Conservation (phyloP, 1,139 yeast genomes). For the Martiniozyma asiatica region DNA sequence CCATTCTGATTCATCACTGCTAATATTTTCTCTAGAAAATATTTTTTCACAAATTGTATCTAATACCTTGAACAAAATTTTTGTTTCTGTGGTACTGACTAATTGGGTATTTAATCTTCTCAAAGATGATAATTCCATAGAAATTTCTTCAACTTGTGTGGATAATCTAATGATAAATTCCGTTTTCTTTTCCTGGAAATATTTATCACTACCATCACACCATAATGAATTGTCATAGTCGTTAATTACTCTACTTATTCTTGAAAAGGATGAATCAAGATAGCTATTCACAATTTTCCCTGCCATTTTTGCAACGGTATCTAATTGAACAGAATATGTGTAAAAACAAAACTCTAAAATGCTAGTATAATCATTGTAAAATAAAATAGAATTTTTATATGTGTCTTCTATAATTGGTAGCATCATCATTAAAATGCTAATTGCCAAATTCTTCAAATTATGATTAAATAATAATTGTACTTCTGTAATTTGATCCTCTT, state of each 20-base stretch:
- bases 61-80: constrained; percentile 10
- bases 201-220: constrained; percentile 5
- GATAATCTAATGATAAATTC: constrained; percentile 8
- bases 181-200: not conserved
- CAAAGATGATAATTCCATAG: not conserved
- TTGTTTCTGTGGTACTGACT: constrained; percentile 10
- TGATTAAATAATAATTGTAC: constrained; percentile 13
- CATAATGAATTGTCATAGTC: constrained; percentile 10
- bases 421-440: constrained; percentile 17
- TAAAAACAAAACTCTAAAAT: constrained; percentile 14
- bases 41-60: constrained; percentile 12
- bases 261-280: constrained; percentile 5
- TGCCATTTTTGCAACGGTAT: constrained; percentile 14
- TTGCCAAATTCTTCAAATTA: constrained; percentile 16
- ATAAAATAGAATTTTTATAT: constrained; percentile 16
- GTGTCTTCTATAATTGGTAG: constrained; percentile 8
- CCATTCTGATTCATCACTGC: constrained; percentile 20
- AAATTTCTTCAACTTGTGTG: constrained; percentile 3
- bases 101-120: constrained; percentile 14
- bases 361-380: constrained; percentile 20
- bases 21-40: constrained; percentile 16
- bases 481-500: constrained; percentile 9
- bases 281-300: constrained; percentile 9
- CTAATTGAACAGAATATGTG: constrained; percentile 12
- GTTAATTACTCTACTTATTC: constrained; percentile 8